Evolutionary conservation across 2,329 filamentous ascomycete genomes (phyloP).

Genomic region (Cladosporium phlei): DNA sequence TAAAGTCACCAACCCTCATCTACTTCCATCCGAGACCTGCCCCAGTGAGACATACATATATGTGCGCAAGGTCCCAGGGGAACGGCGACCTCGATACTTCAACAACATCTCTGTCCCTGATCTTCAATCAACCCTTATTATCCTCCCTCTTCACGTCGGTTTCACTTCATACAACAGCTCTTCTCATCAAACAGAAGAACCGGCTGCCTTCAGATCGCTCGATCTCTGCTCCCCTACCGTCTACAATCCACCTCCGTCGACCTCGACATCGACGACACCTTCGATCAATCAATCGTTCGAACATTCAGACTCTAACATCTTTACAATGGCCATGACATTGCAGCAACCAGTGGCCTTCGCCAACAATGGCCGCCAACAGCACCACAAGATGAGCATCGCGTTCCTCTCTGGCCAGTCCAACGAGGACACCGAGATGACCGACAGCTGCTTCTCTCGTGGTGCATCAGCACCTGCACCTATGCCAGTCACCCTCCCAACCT

Average conservation of each 20-base stretch:
- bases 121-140: constrained; percentile 13
- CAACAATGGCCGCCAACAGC: constrained; percentile 6
- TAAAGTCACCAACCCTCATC: constrained; percentile 1
- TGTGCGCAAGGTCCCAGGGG: constrained; percentile 12
- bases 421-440: constrained; percentile 11
- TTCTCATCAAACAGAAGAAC: constrained; percentile 13
- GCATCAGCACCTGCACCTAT: constrained; percentile 5
- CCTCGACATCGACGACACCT: not conserved
- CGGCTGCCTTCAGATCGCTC: constrained; percentile 12
- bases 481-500: not conserved
- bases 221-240: constrained; percentile 2
- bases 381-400: constrained; percentile 13
- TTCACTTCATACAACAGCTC: constrained; percentile 9
- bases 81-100: constrained; percentile 11
- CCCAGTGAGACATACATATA: constrained; percentile 12
- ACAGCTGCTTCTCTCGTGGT: constrained; percentile 3
- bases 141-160: constrained; percentile 13
- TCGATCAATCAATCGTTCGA: not conserved
- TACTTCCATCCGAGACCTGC: constrained; percentile 12
- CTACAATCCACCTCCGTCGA: not conserved
- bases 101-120: constrained; percentile 10
- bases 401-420: constrained; percentile 2
- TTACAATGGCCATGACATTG: constrained; percentile 11
- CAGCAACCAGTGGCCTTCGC: constrained; percentile 9
- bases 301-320: not conserved